Conservation (phyloP, 495 filamentous ascomycete species). For the Trichocladium antarcticum region DNA sequence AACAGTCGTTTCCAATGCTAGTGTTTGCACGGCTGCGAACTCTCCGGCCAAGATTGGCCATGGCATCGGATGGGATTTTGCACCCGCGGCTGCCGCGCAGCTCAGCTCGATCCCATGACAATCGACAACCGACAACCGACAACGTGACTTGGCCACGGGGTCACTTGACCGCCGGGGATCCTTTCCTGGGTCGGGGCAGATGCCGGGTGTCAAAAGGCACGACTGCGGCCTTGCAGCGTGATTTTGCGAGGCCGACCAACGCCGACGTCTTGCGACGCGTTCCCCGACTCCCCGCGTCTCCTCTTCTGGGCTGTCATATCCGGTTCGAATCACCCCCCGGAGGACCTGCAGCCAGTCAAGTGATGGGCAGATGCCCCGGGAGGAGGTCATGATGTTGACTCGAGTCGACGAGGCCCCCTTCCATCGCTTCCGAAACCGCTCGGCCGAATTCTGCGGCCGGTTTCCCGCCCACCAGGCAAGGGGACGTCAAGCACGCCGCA, state of each 20-base stretch:
- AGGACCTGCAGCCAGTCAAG: conserved; percentile 8
- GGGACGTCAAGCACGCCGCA: not conserved
- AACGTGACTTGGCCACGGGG: too few relatives aligned
- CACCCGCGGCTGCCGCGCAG: too few relatives aligned
- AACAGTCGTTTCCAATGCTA: too few relatives aligned
- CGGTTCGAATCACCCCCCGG: not conserved
- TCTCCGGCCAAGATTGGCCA: too few relatives aligned
- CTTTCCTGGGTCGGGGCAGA: not conserved
- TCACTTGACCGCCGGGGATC: conserved; percentile 7
- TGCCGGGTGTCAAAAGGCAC: conserved; percentile 2
- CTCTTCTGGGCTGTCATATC: conserved; percentile 1
- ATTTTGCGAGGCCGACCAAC: too few relatives aligned
- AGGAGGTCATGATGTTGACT: not conserved
- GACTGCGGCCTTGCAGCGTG: not conserved
- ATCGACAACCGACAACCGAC: not conserved
- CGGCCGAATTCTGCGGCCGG: not conserved
- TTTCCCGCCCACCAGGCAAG: not conserved
- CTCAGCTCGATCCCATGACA: conserved; percentile 8
- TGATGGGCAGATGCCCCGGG: not conserved
- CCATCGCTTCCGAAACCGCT: not conserved
- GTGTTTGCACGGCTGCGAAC: too few relatives aligned
- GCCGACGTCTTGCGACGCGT: too few relatives aligned
- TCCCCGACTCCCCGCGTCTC: not conserved
- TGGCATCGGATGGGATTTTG: too few relatives aligned
- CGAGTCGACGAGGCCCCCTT: not conserved